phyloP scores from a whole-genome alignment of 345 rosid species.

The Aurinia saxatilis region DNA sequence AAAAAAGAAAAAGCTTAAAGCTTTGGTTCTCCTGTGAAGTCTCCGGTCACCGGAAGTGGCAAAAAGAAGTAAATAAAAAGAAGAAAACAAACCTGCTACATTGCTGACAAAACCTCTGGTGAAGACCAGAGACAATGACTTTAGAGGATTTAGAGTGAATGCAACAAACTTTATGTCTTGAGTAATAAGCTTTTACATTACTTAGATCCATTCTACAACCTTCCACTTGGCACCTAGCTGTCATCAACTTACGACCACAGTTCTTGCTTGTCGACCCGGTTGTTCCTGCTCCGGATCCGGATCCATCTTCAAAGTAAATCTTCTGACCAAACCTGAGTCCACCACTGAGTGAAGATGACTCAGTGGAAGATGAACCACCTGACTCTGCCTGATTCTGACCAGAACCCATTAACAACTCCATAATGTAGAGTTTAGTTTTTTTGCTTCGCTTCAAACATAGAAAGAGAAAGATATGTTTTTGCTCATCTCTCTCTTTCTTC shows the following conservation, averaged over 20 bases:
- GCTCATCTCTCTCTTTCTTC: constrained; percentile 8
- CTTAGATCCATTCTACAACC: constrained; percentile 94
- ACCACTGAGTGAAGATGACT: constrained; percentile 38
- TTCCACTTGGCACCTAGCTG: constrained; percentile 81
- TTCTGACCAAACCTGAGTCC: constrained; percentile 74
- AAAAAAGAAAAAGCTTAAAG: constrained; percentile 10
- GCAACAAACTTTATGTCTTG: constrained; percentile 83
- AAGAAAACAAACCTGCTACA: constrained; percentile 68
- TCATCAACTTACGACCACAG: constrained; percentile 32
- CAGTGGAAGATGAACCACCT: constrained; percentile 41
- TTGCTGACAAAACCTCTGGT: constrained; percentile 96
- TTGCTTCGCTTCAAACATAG: constrained; percentile 15
- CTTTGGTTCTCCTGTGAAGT: neutral
- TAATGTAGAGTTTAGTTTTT: constrained; percentile 18
- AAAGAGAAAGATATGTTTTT: constrained; percentile 4
- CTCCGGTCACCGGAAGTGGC: constrained; percentile 6
- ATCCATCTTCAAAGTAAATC: constrained; percentile 69
- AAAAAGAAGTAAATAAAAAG: neutral
- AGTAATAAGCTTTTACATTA: constrained; percentile 79
- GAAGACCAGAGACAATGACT: constrained; percentile 73
- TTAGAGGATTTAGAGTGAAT: constrained; percentile 74
- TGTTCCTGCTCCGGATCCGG: constrained; percentile 26
- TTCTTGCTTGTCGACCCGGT: constrained; percentile 23
- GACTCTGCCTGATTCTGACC: constrained; percentile 38
- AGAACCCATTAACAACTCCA: constrained; percentile 52